Percentiles rank a stretch among this genome's conserved stretches.
phyloP scores from a whole-genome alignment of 768 basidiomycete genomes.

The Lentinula lateritia region DNA sequence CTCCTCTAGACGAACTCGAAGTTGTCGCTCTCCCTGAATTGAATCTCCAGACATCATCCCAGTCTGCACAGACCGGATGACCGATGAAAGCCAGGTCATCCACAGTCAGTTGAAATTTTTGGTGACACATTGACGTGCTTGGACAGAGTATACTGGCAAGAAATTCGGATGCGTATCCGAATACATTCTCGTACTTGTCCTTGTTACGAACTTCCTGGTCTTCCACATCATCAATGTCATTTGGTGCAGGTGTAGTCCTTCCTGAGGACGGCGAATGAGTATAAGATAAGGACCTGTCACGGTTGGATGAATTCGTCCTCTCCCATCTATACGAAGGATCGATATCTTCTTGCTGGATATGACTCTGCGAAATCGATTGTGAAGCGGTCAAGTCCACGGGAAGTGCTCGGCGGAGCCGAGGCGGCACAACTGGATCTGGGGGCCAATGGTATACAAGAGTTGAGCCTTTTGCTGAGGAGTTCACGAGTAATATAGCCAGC shows the following conservation, averaged over 20 bases:
- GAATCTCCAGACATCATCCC: constrained; percentile 72
- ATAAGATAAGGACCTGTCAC: constrained; percentile 49
- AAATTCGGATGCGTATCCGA: constrained; percentile 79
- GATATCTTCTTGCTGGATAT: not conserved
- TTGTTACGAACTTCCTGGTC: constrained; percentile 24
- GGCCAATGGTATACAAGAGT: constrained; percentile 85
- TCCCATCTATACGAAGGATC: constrained; percentile 63
- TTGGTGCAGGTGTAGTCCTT: constrained; percentile 44
- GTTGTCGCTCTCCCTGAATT: constrained; percentile 53
- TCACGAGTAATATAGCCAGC: constrained; percentile 76
- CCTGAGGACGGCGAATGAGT: constrained; percentile 45
- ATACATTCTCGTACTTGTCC: constrained; percentile 57
- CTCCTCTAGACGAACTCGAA: constrained; percentile 38
- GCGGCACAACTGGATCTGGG: constrained; percentile 54
- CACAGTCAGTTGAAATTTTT: constrained; percentile 88
- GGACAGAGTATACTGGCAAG: constrained; percentile 81
- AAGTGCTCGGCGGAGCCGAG: constrained; percentile 67
- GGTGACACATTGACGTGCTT: constrained; percentile 75
- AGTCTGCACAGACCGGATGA: constrained; percentile 83
- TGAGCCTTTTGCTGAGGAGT: constrained; percentile 76
- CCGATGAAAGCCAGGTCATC: constrained; percentile 93
- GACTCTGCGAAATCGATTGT: constrained; percentile 24
- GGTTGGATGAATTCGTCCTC: constrained; percentile 33
- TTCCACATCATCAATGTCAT: constrained; percentile 29
- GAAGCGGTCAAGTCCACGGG: constrained; percentile 54